Conservation (phyloP, 1,284 basidiomycete genomes). For the Volvariella volvacea region DNA sequence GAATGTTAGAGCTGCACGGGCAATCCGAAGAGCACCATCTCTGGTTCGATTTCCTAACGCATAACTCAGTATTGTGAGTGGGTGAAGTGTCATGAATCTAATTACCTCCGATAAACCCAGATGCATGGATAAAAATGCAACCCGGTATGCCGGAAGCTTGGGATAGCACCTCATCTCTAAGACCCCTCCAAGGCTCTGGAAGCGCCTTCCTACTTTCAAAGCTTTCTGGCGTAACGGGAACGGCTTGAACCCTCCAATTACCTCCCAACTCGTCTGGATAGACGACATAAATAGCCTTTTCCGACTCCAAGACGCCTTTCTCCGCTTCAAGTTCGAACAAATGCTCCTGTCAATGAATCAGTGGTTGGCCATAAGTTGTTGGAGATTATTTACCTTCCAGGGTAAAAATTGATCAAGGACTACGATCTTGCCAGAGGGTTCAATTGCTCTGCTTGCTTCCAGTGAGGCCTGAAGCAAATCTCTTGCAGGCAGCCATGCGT, state of each 20-base stretch:
- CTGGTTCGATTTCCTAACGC: slow-evolving; percentile 80
- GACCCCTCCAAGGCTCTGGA: slow-evolving; percentile 90
- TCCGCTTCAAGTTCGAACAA: slow-evolving; percentile 78
- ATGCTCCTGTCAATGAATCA: slow-evolving; percentile 61
- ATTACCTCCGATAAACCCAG: slow-evolving; percentile 92
- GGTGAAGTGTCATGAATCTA: slow-evolving; percentile 8
- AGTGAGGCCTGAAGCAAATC: slow-evolving; percentile 75
- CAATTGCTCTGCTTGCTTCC: slow-evolving; percentile 51
- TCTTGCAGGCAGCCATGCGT: slow-evolving; percentile 91
- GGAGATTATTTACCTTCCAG: slow-evolving; percentile 66
- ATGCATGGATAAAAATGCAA: slow-evolving; percentile 90
- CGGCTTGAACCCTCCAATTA: slow-evolving; percentile 93
- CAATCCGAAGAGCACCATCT: slow-evolving; percentile 82
- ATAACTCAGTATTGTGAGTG: slow-evolving; percentile 4
- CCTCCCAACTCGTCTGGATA: slow-evolving; percentile 80
- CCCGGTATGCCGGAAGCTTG: slow-evolving; percentile 74
- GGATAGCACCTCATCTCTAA: slow-evolving; percentile 80
- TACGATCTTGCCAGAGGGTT: slow-evolving; percentile 74
- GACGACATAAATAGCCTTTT: slow-evolving; percentile 77
- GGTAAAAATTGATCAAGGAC: slow-evolving; percentile 78
- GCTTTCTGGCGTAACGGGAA: slow-evolving; percentile 76
- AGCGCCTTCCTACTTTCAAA: slow-evolving; percentile 90
- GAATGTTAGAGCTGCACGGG: slow-evolving; percentile 57
- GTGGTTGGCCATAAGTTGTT: not conserved
- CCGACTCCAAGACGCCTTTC: slow-evolving; percentile 30